These are phyloP conservation scores for Coemansia sp. DNA, from an alignment of 192 early-diverging fungal genomes.

Conservation along the genomic window DNA sequence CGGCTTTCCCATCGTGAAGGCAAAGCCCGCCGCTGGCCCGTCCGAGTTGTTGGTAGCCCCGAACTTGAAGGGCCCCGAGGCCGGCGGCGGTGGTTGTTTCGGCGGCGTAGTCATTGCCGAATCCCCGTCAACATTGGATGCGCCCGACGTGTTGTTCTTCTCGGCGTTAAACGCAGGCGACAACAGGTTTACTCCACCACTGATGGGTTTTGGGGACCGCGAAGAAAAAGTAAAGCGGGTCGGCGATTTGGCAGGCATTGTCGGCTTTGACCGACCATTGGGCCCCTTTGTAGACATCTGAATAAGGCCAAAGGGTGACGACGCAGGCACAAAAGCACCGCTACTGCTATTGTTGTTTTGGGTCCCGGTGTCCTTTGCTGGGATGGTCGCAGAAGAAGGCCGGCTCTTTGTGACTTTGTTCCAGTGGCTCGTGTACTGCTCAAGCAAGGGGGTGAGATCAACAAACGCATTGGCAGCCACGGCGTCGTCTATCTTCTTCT, in stretches of 20 bases:
- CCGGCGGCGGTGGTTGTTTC: not conserved
- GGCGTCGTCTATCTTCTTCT: constrained; percentile 41
- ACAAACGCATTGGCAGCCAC: constrained; percentile 41
- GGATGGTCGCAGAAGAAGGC: not conserved
- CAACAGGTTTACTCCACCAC: not conserved
- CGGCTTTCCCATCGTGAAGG: constrained; percentile 36
- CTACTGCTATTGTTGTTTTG: not conserved
- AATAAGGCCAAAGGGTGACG: not conserved
- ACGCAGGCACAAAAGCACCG: not conserved
- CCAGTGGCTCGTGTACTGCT: constrained; percentile 48
- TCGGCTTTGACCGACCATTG: not conserved
- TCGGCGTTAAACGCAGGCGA: not conserved
- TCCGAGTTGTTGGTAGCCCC: constrained; percentile 8
- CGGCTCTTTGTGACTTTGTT: constrained; percentile 13
- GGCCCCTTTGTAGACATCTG: not conserved
- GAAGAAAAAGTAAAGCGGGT: too few relatives aligned
- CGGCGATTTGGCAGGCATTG: not conserved
- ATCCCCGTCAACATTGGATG: not conserved
- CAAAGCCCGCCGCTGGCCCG: constrained; percentile 18
- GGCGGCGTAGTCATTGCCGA: not conserved
- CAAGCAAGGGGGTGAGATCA: constrained; percentile 42
- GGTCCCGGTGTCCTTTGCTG: not conserved
- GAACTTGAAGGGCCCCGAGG: constrained; percentile 7
- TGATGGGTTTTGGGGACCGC: too few relatives aligned
- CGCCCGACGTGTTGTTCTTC: not conserved